A percentile compares a stretch with the other conserved stretches of the same genome.
Evolutionary conservation across 1,139 yeast genomes (phyloP).

Genomic region (Kurtzmaniella quercitrusa): DNA sequence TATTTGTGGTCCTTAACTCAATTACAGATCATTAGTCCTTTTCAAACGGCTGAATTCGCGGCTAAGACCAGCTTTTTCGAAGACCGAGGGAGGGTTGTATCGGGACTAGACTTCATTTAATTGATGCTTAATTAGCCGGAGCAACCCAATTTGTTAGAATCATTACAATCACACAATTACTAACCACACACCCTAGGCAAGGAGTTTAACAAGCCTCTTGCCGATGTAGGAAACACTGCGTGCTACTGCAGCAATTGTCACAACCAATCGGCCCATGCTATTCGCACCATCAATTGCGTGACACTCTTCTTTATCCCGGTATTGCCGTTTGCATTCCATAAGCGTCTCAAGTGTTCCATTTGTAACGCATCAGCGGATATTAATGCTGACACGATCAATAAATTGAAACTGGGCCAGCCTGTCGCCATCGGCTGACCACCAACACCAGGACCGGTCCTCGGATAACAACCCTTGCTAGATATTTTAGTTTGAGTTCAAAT

Average conservation of each 20-base stretch:
- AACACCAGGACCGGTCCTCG: no score
- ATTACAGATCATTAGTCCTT: no score
- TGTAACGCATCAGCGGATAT: constrained; percentile 43
- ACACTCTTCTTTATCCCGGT: constrained; percentile 45
- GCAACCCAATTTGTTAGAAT: no score
- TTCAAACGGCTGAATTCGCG: no score
- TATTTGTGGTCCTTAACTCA: no score
- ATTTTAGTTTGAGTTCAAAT: no score
- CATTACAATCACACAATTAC: neutral
- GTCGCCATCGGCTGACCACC: constrained; percentile 32
- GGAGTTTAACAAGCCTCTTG: constrained; percentile 27
- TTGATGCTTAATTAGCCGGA: no score
- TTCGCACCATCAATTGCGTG: constrained; percentile 39
- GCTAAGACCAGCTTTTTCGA: no score
- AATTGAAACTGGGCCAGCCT: constrained; percentile 38
- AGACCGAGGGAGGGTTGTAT: no score
- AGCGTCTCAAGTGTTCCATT: constrained; percentile 38
- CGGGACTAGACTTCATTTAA: no score
- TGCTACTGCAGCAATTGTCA: constrained; percentile 43
- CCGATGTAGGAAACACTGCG: constrained; percentile 23
- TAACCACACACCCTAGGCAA: constrained; percentile 21
- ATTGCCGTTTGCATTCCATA: constrained; percentile 38
- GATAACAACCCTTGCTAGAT: no score
- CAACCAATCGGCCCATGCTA: constrained; percentile 42
- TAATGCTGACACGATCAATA: constrained; percentile 24